Evolutionary conservation across 1,139 yeast genomes (phyloP).

Genomic region (Lodderomyces parapsilosis): DNA sequence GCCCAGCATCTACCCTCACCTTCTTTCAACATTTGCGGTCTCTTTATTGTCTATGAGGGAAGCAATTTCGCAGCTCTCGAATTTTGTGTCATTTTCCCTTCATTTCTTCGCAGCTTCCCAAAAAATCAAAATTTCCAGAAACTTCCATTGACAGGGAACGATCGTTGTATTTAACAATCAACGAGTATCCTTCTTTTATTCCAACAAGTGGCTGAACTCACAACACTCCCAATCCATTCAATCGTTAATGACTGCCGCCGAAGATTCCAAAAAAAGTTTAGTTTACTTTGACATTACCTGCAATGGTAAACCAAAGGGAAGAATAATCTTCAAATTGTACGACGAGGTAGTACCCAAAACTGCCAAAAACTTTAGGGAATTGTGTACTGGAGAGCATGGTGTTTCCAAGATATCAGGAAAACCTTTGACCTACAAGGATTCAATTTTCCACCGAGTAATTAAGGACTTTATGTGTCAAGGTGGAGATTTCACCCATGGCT

Average conservation of each 20-base stretch:
- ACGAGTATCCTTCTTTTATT: no score
- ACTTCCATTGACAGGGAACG: slow-evolving; percentile 1
- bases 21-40: no score
- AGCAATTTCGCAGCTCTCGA: background rate
- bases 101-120: background rate
- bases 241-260: background rate
- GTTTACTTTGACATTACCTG: slow-evolving; percentile 76
- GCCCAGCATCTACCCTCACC: background rate
- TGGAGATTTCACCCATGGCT: slow-evolving; percentile 89
- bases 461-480: slow-evolving; percentile 93
- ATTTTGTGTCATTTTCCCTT: background rate
- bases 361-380: slow-evolving; percentile 86
- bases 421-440: slow-evolving; percentile 73
- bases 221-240: no score
- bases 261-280: slow-evolving; percentile 11
- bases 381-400: slow-evolving; percentile 91
- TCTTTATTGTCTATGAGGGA: no score
- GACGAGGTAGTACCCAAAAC: slow-evolving; percentile 87
- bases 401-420: slow-evolving; percentile 54
- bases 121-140: background rate
- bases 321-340: slow-evolving; percentile 74
- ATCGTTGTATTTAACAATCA: no score
- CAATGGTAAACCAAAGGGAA: slow-evolving; percentile 64
- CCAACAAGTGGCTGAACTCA: background rate
- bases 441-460: slow-evolving; percentile 89